Conservation (phyloP, 495 filamentous ascomycete species). For the Trichoderma virens region DNA sequence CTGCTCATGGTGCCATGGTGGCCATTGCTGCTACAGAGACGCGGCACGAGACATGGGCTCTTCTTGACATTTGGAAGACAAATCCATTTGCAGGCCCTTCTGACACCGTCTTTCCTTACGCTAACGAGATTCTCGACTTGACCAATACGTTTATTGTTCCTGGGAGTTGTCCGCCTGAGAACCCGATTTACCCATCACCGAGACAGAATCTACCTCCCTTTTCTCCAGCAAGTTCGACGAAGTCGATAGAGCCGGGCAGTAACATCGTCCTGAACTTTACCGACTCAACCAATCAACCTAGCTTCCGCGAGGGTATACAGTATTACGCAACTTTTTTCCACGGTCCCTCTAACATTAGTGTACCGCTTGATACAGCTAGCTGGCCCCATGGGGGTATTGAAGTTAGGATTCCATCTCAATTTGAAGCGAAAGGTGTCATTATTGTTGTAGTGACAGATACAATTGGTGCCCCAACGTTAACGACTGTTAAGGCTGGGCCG, state of each 20-base stretch:
- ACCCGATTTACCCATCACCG: conserved; percentile 42
- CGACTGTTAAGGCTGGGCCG: background rate
- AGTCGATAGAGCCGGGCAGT: conserved; percentile 35
- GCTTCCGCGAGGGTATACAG: conserved; percentile 25
- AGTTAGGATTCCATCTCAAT: background rate
- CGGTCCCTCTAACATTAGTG: conserved; percentile 34
- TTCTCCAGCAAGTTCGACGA: conserved; percentile 27
- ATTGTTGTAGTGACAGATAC: background rate
- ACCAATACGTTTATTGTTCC: conserved; percentile 43
- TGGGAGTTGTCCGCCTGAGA: conserved; percentile 39
- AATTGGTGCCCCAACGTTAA: background rate
- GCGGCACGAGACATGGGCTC: conserved; percentile 42
- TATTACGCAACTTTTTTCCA: conserved; percentile 51
- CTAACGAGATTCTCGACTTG: conserved; percentile 44
- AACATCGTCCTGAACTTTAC: conserved; percentile 33
- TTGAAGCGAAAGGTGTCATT: background rate
- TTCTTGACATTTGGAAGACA: conserved; percentile 43
- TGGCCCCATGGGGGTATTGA: background rate
- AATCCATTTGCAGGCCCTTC: conserved; percentile 41
- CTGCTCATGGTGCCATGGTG: conserved; percentile 35
- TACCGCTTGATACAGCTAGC: conserved; percentile 31
- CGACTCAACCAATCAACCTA: conserved; percentile 30
- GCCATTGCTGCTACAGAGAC: conserved; percentile 43
- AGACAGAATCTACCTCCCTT: conserved; percentile 35
- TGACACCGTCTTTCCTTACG: conserved; percentile 22